These are phyloP conservation scores for Trichoderma endophyticum DNA, from an alignment of 2,329 filamentous ascomycete species.

Conservation along the genomic window DNA sequence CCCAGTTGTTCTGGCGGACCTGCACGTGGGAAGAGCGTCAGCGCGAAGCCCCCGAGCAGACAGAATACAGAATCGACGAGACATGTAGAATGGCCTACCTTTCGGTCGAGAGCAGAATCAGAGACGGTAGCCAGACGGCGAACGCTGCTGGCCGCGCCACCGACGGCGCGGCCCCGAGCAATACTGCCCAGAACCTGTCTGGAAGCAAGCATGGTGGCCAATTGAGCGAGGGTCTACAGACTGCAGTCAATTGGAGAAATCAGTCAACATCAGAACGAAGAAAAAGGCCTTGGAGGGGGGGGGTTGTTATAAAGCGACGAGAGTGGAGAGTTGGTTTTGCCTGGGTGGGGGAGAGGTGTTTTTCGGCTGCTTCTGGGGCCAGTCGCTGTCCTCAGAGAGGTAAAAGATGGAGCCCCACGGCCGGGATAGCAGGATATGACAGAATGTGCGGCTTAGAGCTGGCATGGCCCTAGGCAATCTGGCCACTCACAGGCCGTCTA, in stretches of 20 bases:
- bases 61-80: too few species aligned
- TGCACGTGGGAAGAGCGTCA: conserved; percentile 29
- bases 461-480: conserved; percentile 6
- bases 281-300: conserved; percentile 19
- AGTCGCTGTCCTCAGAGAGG: conserved; percentile 19
- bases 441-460: conserved; percentile 15
- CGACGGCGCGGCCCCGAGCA: conserved; percentile 58
- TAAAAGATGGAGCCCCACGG: conserved; percentile 14
- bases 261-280: conserved; percentile 16
- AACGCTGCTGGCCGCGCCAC: conserved; percentile 57
- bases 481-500: conserved; percentile 27
- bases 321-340: conserved; percentile 17
- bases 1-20: conserved; percentile 94
- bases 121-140: conserved; percentile 80
- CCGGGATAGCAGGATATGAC: conserved; percentile 15
- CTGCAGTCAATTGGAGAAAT: conserved; percentile 23
- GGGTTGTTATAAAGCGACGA: conserved; percentile 27
- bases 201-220: conserved; percentile 63
- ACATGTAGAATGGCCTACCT: conserved; percentile 65
- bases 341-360: conserved; percentile 27
- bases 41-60: not conserved
- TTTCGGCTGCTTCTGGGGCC: conserved; percentile 21
- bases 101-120: conserved; percentile 83
- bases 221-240: conserved; percentile 33
- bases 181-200: conserved; percentile 65